These are phyloP conservation scores for Sequoiadendron giganteum DNA, from an alignment of 75 land plant genomes.

Conservation along the genomic window DNA sequence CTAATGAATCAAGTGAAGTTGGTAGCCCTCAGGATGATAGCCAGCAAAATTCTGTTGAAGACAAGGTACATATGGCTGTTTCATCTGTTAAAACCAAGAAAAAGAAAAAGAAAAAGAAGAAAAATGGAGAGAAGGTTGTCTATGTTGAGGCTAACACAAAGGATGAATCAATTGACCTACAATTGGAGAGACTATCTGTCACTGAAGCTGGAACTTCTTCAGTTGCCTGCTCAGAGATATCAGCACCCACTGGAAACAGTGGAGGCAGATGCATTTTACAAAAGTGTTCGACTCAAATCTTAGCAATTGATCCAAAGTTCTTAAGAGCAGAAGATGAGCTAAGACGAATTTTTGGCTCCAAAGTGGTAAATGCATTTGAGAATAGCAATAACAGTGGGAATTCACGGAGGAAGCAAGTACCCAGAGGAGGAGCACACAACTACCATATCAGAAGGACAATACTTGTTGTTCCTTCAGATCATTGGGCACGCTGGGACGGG, in stretches of 20 bases:
- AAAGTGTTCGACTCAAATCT: slow-evolving; percentile 16
- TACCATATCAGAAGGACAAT: slow-evolving; percentile 46
- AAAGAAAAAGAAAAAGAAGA: slow-evolving; percentile 33
- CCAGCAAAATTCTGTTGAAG: neutral
- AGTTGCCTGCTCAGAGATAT: neutral
- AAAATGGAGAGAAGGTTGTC: slow-evolving; percentile 7
- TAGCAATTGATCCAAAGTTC: slow-evolving; percentile 74
- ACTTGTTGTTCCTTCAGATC: slow-evolving; percentile 65
- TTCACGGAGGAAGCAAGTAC: slow-evolving; percentile 52
- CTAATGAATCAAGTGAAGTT: neutral
- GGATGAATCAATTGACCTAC: slow-evolving; percentile 22
- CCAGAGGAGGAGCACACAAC: slow-evolving; percentile 45
- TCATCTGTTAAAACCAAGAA: slow-evolving; percentile 4
- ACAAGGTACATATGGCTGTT: neutral
- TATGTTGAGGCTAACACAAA: slow-evolving; percentile 28
- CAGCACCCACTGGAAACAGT: slow-evolving; percentile 9
- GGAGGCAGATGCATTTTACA: neutral
- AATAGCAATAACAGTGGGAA: slow-evolving; percentile 34
- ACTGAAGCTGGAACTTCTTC: slow-evolving; percentile 14
- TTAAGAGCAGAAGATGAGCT: slow-evolving; percentile 91
- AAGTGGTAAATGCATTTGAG: slow-evolving; percentile 84
- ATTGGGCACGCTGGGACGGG: slow-evolving; percentile 94
- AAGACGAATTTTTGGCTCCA: slow-evolving; percentile 92
- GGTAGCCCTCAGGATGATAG: neutral
- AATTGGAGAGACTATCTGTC: slow-evolving; percentile 13